A percentile compares a stretch with the other conserved stretches of the same genome.
Conservation (phyloP, 208 protist species). For the Wallacemonas collosoma region DNA sequence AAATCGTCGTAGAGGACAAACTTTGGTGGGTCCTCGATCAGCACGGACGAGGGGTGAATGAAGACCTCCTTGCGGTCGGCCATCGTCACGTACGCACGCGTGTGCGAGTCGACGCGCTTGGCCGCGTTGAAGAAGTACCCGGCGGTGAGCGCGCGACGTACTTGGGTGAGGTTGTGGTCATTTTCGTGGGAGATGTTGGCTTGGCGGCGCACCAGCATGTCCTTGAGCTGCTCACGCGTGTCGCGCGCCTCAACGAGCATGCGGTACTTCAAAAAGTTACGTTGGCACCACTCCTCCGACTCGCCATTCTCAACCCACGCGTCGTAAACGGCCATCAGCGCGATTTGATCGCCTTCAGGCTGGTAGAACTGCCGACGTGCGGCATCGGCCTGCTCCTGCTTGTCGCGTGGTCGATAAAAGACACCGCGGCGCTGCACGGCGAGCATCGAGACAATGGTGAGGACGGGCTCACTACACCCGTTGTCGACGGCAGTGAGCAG, state of each 20-base stretch:
- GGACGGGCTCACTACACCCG: constrained; percentile 96
- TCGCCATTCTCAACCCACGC: constrained; percentile 85
- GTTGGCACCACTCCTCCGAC: constrained; percentile 96
- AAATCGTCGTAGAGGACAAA: constrained; percentile 98
- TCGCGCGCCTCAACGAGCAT: constrained; percentile 96
- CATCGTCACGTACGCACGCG: constrained; percentile 80
- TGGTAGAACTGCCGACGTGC: constrained; percentile 97
- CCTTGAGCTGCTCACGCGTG: constrained; percentile 96
- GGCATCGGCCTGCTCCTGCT: constrained; percentile 94
- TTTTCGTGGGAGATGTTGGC: constrained; percentile 94
- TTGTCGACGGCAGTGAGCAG: constrained; percentile 96
- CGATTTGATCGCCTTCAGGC: constrained; percentile 97
- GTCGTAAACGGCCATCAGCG: constrained; percentile 96
- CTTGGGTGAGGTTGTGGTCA: constrained; percentile 80
- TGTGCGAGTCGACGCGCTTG: constrained; percentile 82
- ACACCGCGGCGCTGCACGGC: constrained; percentile 91
- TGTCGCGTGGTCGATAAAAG: constrained; percentile 91
- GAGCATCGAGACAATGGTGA: constrained; percentile 99
- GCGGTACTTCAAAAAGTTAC: constrained; percentile 98
- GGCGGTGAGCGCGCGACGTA: constrained; percentile 95
- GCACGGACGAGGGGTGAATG: constrained; percentile 85
- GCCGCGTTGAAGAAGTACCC: constrained; percentile 99
- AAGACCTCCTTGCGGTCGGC: constrained; percentile 89
- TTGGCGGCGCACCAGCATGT: constrained; percentile 96
- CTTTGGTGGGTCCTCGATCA: constrained; percentile 87